phyloP scores from a whole-genome alignment of 2,329 filamentous ascomycete species.

The Alternaria alternata region DNA sequence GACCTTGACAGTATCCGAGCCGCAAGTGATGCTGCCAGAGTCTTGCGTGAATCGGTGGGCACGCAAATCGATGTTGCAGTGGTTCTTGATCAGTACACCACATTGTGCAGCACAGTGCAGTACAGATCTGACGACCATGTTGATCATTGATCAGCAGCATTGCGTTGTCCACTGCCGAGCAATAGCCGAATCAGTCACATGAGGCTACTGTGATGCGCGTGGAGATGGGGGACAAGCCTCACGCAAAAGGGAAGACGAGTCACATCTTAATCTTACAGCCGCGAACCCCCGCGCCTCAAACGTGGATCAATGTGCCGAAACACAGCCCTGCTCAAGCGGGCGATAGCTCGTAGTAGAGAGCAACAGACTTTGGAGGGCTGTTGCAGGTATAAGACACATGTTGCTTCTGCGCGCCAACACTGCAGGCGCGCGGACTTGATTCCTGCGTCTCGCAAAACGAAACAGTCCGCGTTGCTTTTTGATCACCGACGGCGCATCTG shows the following conservation, averaged over 20 bases:
- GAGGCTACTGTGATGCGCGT: slow-evolving; percentile 11
- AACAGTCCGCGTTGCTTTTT: slow-evolving; percentile 23
- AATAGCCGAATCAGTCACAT: slow-evolving; percentile 16
- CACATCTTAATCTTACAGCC: slow-evolving; percentile 10
- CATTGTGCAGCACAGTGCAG: neutral
- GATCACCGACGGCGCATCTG: slow-evolving; percentile 20
- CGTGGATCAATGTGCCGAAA: slow-evolving; percentile 7
- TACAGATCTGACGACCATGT: slow-evolving; percentile 2
- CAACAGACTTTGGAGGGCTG: slow-evolving; percentile 1
- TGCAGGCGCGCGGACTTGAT: slow-evolving; percentile 8
- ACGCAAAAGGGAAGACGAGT: slow-evolving; percentile 8
- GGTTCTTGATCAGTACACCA: neutral
- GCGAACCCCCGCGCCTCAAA: slow-evolving; percentile 1
- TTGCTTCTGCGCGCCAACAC: slow-evolving; percentile 5
- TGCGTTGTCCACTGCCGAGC: slow-evolving; percentile 10
- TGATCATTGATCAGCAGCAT: neutral
- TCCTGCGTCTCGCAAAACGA: slow-evolving; percentile 15
- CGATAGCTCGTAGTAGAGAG: neutral
- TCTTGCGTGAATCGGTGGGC: neutral
- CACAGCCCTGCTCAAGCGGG: slow-evolving; percentile 1
- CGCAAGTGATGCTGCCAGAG: neutral
- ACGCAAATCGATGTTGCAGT: neutral
- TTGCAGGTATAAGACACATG: slow-evolving; percentile 3
- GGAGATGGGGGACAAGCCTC: slow-evolving; percentile 7
- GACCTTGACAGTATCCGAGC: slow-evolving; percentile 1